Percentiles rank a stretch among this genome's conserved stretches.
Evolutionary conservation across 176 grass and related monocot genomes (phyloP).

Genomic region (Zea luxurians): DNA sequence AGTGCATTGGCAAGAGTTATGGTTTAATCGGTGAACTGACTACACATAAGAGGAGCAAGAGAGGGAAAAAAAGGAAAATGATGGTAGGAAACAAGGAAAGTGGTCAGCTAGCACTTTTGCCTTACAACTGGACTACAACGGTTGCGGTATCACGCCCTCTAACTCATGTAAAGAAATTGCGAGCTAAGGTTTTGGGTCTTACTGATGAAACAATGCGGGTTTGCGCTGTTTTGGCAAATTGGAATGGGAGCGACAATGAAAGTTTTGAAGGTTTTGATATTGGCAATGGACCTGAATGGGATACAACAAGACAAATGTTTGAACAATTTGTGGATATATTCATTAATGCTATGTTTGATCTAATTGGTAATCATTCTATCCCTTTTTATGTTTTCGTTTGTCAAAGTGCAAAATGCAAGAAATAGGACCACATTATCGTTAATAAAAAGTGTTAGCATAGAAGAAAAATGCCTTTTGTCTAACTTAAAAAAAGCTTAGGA

Average conservation of each 20-base stretch:
- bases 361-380: conserved; percentile 41
- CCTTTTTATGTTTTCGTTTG: conserved; percentile 1
- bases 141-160: neutral
- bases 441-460: neutral
- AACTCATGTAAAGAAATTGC: conserved; percentile 14
- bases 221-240: conserved; percentile 26
- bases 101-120: conserved; percentile 14
- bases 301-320: neutral
- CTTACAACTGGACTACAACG: conserved; percentile 21
- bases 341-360: conserved; percentile 22
- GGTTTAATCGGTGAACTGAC: neutral
- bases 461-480: conserved; percentile 9
- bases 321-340: conserved; percentile 22
- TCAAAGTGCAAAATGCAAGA: conserved; percentile 17
- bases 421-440: neutral
- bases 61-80: conserved; percentile 28
- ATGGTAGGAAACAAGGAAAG: conserved; percentile 4
- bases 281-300: conserved; percentile 44
- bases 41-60: neutral
- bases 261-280: conserved; percentile 54
- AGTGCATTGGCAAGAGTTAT: conserved; percentile 7
- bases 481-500: neutral
- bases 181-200: conserved; percentile 27
- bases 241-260: conserved; percentile 32
- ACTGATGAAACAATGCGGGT: conserved; percentile 31